phyloP scores from a whole-genome alignment of 306 rosid species.

The Prunus padus region DNA sequence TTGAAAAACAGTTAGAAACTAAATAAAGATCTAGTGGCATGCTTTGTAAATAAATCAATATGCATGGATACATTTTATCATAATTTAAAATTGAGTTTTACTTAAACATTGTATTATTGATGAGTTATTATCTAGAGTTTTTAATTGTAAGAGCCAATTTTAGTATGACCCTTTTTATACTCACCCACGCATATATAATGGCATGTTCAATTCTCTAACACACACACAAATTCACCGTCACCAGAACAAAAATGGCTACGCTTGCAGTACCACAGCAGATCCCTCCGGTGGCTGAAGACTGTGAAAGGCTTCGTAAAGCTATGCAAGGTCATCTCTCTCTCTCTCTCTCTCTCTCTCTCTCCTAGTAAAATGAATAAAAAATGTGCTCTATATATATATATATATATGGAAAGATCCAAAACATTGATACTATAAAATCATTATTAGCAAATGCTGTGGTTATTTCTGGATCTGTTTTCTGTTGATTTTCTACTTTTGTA shows the following conservation, averaged over 20 bases:
- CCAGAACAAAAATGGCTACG: slow-evolving; percentile 30
- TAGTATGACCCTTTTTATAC: too few species aligned
- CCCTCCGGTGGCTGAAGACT: slow-evolving; percentile 33
- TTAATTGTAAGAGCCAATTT: too few species aligned
- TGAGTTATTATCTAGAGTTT: too few species aligned
- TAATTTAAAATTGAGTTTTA: too few species aligned
- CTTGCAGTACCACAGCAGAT: slow-evolving; percentile 27
- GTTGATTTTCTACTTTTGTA: neutral
- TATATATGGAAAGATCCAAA: neutral
- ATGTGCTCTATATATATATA: neutral
- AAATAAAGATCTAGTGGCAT: too few species aligned
- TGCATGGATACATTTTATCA: too few species aligned
- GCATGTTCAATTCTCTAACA: too few species aligned
- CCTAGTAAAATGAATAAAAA: neutral
- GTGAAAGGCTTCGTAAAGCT: slow-evolving; percentile 30
- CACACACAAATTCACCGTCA: neutral
- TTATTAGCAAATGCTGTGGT: neutral
- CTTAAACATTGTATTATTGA: too few species aligned
- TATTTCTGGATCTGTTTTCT: neutral
- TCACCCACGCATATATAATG: too few species aligned
- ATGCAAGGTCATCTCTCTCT: slow-evolving; percentile 22
- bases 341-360: neutral
- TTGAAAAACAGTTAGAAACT: too few species aligned
- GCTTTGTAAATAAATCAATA: too few species aligned
- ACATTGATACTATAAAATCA: neutral